phyloP scores from a whole-genome alignment of 208 protist species.

The Porcisia deanei region DNA sequence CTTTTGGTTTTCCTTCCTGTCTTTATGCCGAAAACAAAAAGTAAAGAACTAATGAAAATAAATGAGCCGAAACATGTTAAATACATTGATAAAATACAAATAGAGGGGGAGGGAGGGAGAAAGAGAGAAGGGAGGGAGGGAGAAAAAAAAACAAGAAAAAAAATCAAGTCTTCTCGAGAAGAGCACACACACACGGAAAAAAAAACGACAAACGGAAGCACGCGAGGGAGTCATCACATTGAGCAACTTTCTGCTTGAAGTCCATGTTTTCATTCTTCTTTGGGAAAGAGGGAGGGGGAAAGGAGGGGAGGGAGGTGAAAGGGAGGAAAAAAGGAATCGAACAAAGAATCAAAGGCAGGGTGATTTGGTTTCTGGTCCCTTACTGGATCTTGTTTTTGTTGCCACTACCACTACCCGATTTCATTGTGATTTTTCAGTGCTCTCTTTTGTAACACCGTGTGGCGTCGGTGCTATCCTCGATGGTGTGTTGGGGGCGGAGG shows the following conservation, averaged over 20 bases:
- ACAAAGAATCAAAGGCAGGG: not conserved
- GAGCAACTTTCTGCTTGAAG: not conserved
- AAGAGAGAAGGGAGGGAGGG: not conserved
- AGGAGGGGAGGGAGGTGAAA: not conserved
- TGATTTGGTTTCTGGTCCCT: too few species aligned
- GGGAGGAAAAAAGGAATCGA: not conserved
- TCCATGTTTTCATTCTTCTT: not conserved
- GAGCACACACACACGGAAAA: not conserved
- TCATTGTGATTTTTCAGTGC: too few species aligned
- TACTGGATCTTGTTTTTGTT: too few species aligned
- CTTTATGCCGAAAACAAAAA: not conserved
- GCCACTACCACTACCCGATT: too few species aligned
- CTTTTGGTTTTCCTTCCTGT: too few species aligned
- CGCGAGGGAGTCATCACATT: too few species aligned
- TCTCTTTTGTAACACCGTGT: too few species aligned
- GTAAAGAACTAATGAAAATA: not conserved
- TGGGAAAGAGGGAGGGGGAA: not conserved
- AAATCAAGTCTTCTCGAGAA: conserved; percentile 1
- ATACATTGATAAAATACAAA: too few species aligned
- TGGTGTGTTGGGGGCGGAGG: too few species aligned
- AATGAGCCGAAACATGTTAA: too few species aligned
- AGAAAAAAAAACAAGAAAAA: conserved; percentile 13
- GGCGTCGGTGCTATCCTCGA: too few species aligned
- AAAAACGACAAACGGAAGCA: not conserved
- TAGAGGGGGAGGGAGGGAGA: not conserved